Evolutionary conservation across 257 asterid species (phyloP), one percentile per base, ranked within the genome.

Genomic region (Nyctanthes arbortristis): DNA sequence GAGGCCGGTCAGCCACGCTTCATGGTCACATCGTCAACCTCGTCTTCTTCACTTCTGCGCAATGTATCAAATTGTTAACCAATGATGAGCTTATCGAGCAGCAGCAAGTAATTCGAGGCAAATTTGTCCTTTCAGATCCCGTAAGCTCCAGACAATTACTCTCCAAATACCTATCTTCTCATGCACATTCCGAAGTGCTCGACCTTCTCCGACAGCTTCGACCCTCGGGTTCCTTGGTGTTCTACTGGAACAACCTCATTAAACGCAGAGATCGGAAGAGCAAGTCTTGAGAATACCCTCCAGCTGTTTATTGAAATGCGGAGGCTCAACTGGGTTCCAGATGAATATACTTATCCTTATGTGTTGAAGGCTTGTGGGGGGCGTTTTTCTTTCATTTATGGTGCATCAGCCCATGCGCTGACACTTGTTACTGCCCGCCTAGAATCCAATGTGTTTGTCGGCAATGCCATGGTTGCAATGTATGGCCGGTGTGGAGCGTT

Each of bases 231-330:
- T 70, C 71, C 74, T 32, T 72, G 9, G 85, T 85, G 8, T 90
- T 78, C 81, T 82, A 80, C 68, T 90, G 98, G 98, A 93, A 93
- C 82, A 74, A 66, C 73, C 85, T 93, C 66, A 90, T 93, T 72
- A 87, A 81, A 70, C 64, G 73, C 65, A 67, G 76, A 43, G 70
- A 84, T 39, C 66, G 76, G 5, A 62, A 66, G 62, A 75, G 77
- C n/a, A 28, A 75, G 82, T 30, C 72, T 47, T 33, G 65, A 30
- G 13, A 66, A 65, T 14, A 89, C 89, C 63, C 75, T 88, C 80
- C 78, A 67, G 31, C 75, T 85, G 16, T 88, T 88, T 57, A 78
- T 71, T 25, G 84, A 84, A 75, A 93, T 93, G 97, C 80, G 88
- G 34, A 69, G 79, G 63, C 86, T 87, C n/a, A 61, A 43, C 3